Percentiles rank a stretch among this genome's conserved stretches.
These are phyloP conservation scores for Phytopythium oedochilum DNA, from an alignment of 352 stramenopile species.

Conservation along the genomic window DNA sequence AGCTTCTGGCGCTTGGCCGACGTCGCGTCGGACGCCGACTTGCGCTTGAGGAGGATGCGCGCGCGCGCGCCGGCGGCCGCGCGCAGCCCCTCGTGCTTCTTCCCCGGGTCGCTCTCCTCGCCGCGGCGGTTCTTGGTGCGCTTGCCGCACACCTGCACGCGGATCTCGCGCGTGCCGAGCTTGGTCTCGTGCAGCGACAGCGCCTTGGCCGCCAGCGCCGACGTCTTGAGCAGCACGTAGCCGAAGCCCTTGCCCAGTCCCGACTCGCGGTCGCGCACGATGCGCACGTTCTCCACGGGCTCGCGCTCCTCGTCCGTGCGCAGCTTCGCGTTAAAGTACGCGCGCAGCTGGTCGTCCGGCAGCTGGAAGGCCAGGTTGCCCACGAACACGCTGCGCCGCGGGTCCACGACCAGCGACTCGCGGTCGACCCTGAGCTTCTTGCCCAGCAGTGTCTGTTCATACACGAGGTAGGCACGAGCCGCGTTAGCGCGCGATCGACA, in stretches of 20 bases:
- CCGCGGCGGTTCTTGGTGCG: constrained; percentile 79
- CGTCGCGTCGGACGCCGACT: constrained; percentile 6
- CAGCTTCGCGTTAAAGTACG: constrained; percentile 72
- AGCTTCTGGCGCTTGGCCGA: constrained; percentile 30
- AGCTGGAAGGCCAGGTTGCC: constrained; percentile 88
- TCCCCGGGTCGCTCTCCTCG: constrained; percentile 29
- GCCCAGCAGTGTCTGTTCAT: constrained; percentile 38
- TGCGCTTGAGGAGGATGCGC: constrained; percentile 67
- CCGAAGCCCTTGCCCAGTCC: constrained; percentile 91
- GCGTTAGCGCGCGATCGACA: neutral
- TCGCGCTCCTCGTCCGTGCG: constrained; percentile 54
- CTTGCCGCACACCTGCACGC: constrained; percentile 79
- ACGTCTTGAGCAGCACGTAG: constrained; percentile 82
- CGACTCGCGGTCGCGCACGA: constrained; percentile 88
- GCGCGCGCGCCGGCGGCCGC: constrained; percentile 44
- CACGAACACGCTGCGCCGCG: constrained; percentile 85
- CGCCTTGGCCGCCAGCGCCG: constrained; percentile 61
- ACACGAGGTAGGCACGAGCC: constrained; percentile 1
- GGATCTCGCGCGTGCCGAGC: constrained; percentile 64
- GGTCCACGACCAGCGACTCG: constrained; percentile 61
- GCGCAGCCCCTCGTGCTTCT: constrained; percentile 59
- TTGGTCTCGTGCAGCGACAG: constrained; percentile 60
- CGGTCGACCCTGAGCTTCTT: constrained; percentile 70
- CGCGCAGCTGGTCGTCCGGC: constrained; percentile 68
- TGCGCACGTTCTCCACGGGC: constrained; percentile 82